Evolutionary conservation across 129 eudicot species (phyloP), one percentile per base, ranked within the genome.

Genomic region (carrot (Daucus carota)): DNA sequence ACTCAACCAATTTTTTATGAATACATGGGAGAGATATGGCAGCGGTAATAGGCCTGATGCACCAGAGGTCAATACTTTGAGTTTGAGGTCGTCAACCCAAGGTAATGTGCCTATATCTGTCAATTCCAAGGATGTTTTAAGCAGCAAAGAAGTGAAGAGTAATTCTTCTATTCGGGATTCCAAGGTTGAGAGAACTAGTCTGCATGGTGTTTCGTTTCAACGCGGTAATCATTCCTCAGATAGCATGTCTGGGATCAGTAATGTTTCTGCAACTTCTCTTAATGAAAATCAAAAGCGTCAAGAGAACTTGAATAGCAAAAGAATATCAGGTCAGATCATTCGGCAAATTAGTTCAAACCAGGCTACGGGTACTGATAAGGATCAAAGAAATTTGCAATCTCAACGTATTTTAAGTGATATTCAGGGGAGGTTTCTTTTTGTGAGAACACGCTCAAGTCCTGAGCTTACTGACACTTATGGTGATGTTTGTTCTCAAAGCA

Each of bases 371-470:
- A 24, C 72, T 77, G 83, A 84, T 66, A 81, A 79, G 67, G 73
- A 67, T 72, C 88, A 84, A 73, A 82, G 79, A 86, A 82, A 76
- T 71, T 70, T 81, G 54, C 85, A 69, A 81, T 63, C 87, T 5
- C 88, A 86, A 72, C 81, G 77, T n/a, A 70, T 83, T 81, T 84
- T 81, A 34, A 86, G 85, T 66, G 90, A 87, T 33, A 79, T 80
- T 44, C 88, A 91, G 62, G 88, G 91, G 26, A 76, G 88, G 82
- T 82, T 81, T 69, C 85, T 85, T 71, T 86, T 94, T 87, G 90
- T 96, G 11, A 85, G 97, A 84, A 91, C 97, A 67, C 77, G 86
- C n/a, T 94, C 99, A 3, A 91, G 99, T 68, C 99, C 99, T 33
- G 96, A 94, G 50, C 81, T 94, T 52, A 91, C 96, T 0, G 96